Evolutionary conservation across 2,329 filamentous ascomycete genomes (phyloP).

Genomic region (Neophaeococcomyces aloes): DNA sequence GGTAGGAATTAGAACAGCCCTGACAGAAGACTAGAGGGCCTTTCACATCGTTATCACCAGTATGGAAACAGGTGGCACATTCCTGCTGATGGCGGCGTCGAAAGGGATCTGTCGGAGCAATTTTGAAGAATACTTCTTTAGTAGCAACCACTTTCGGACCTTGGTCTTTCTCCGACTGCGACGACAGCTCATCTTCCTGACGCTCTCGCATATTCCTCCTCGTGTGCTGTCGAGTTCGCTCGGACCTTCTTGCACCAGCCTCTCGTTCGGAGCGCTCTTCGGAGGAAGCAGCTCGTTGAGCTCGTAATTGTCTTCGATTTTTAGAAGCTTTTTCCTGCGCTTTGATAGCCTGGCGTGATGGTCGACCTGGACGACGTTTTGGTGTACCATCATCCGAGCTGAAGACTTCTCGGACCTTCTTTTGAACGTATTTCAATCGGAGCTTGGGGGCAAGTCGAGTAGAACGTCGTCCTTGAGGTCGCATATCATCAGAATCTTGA

Average conservation of each 20-base stretch:
- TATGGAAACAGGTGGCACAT: slow-evolving; percentile 62
- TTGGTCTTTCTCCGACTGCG: slow-evolving; percentile 29
- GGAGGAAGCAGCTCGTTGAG: background rate
- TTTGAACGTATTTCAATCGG: slow-evolving; percentile 1
- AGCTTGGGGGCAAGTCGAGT: slow-evolving; percentile 3
- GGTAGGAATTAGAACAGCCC: slow-evolving; percentile 75
- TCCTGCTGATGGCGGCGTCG: slow-evolving; percentile 54
- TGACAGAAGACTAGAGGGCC: slow-evolving; percentile 77
- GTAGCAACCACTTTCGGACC: slow-evolving; percentile 51
- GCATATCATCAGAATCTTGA: slow-evolving; percentile 5
- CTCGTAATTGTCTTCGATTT: background rate
- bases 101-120: slow-evolving; percentile 57
- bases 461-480: slow-evolving; percentile 5
- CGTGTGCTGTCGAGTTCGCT: slow-evolving; percentile 22
- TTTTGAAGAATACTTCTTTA: slow-evolving; percentile 60
- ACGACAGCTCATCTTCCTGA: slow-evolving; percentile 39
- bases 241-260: slow-evolving; percentile 24
- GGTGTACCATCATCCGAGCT: slow-evolving; percentile 2
- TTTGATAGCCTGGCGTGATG: background rate
- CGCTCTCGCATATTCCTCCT: slow-evolving; percentile 37
- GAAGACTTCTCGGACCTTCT: background rate
- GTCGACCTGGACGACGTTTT: background rate
- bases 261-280: background rate
- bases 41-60: slow-evolving; percentile 45
- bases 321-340: background rate